These are phyloP conservation scores for Fusarium sp. DNA, from an alignment of 2,329 filamentous ascomycete genomes.

Conservation along the genomic window DNA sequence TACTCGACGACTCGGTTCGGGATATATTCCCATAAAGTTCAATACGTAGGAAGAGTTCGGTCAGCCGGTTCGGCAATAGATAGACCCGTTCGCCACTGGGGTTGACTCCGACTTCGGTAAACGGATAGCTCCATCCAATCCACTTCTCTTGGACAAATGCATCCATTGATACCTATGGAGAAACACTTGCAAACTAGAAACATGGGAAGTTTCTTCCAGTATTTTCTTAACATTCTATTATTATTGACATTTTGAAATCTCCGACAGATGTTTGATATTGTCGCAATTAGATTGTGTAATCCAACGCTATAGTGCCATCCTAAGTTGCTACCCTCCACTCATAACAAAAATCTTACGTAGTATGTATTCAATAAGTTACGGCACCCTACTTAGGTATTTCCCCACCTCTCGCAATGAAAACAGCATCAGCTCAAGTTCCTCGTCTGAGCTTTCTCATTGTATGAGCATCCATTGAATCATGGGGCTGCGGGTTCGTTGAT, in stretches of 20 bases:
- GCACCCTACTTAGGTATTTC: neutral
- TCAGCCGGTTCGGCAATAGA: slow-evolving; percentile 13
- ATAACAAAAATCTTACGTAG: neutral
- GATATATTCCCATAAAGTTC: neutral
- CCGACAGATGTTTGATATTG: neutral
- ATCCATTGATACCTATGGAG: neutral
- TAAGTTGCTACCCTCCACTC: neutral
- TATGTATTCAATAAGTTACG: neutral
- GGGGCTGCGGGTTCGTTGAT: neutral
- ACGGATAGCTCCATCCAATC: neutral
- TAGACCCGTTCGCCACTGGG: neutral
- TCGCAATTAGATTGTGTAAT: neutral
- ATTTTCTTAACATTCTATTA: neutral
- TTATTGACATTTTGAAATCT: neutral
- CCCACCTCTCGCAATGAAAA: neutral
- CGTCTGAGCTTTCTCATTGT: neutral
- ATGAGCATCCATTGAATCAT: neutral
- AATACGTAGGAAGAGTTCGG: neutral
- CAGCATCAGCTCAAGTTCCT: neutral
- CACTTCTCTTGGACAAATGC: neutral
- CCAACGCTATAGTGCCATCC: neutral
- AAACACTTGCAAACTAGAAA: neutral
- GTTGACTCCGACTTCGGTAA: slow-evolving; percentile 10
- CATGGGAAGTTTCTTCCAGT: neutral
- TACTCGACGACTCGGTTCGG: neutral